phyloP scores from a whole-genome alignment of 163 green algal species.

The Chlorella variabilis region DNA sequence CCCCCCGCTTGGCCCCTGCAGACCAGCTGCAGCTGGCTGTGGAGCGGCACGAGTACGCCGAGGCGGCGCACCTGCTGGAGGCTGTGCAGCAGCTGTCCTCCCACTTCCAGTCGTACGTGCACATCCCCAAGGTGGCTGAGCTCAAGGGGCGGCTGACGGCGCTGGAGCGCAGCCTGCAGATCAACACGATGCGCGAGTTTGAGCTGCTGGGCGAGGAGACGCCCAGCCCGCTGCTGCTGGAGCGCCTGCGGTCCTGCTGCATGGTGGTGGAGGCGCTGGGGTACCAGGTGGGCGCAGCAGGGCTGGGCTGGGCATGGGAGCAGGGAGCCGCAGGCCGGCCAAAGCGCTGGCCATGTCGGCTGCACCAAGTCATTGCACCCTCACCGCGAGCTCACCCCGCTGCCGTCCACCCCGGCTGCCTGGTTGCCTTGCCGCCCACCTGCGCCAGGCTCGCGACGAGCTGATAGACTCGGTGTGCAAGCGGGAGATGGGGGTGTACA shows the following conservation, averaged over 20 bases:
- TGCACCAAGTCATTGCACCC: no score
- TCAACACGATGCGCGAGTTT: conserved; percentile 93
- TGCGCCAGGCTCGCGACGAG: conserved; percentile 86
- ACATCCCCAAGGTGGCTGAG: conserved; percentile 85
- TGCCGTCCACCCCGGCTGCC: no score
- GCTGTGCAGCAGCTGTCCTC: conserved; percentile 92
- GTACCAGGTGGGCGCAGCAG: conserved; percentile 53
- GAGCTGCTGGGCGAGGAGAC: conserved; percentile 75
- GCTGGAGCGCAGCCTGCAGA: conserved; percentile 61
- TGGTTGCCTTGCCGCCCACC: no score
- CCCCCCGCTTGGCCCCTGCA: conserved; percentile 3
- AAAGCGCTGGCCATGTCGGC: no score
- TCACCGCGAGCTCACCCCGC: no score
- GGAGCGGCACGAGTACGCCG: conserved; percentile 63
- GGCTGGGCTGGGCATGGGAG: background rate
- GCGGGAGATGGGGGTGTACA: conserved; percentile 93
- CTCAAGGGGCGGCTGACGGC: conserved; percentile 55
- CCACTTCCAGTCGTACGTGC: conserved; percentile 91
- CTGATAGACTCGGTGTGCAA: conserved; percentile 90
- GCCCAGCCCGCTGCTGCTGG: conserved; percentile 51
- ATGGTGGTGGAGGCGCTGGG: conserved; percentile 62
- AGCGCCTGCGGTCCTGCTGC: conserved; percentile 74
- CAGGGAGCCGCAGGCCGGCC: no score
- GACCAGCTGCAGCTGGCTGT: conserved; percentile 65
- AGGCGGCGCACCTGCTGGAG: conserved; percentile 92